Conservation (phyloP, 2,329 filamentous ascomycete genomes). For the Cylindrodendrum hubeiense region DNA sequence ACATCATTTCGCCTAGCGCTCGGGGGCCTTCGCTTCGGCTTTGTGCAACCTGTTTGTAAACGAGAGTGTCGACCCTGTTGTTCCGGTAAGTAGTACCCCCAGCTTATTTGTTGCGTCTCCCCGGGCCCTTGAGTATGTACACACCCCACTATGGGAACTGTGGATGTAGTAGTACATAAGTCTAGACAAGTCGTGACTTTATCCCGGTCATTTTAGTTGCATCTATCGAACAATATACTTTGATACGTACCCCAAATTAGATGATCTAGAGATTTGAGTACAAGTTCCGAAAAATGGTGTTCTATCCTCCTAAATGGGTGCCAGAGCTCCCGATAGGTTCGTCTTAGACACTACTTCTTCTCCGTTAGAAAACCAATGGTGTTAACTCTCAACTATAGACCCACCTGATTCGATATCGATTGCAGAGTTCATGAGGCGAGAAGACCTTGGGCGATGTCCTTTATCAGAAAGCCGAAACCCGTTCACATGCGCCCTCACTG, state of each 20-base stretch:
- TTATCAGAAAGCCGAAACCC: slow-evolving; percentile 74
- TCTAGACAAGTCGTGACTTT: no score
- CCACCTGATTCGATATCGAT: slow-evolving; percentile 81
- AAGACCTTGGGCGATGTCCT: slow-evolving; percentile 75
- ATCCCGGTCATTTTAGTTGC: no score
- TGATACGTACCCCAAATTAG: no score
- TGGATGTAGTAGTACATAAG: no score
- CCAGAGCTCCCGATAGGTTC: slow-evolving; percentile 67
- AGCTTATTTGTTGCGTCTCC: no score
- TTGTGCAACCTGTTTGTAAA: neutral
- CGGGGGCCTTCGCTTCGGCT: neutral
- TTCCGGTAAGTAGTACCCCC: neutral
- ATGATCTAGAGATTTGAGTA: no score
- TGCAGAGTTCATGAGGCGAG: slow-evolving; percentile 81
- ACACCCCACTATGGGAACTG: no score
- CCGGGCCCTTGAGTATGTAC: no score
- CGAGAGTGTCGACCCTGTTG: neutral
- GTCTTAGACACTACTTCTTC: slow-evolving; percentile 27
- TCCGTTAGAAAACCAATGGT: neutral
- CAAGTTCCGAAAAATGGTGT: slow-evolving; percentile 60
- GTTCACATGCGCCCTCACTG: slow-evolving; percentile 82
- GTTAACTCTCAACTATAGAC: slow-evolving; percentile 49
- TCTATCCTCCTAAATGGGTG: slow-evolving; percentile 72
- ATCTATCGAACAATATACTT: no score
- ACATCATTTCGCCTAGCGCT: neutral